These are phyloP conservation scores for Isatis tinctoria DNA, from an alignment of 345 rosid genomes.

Conservation along the genomic window DNA sequence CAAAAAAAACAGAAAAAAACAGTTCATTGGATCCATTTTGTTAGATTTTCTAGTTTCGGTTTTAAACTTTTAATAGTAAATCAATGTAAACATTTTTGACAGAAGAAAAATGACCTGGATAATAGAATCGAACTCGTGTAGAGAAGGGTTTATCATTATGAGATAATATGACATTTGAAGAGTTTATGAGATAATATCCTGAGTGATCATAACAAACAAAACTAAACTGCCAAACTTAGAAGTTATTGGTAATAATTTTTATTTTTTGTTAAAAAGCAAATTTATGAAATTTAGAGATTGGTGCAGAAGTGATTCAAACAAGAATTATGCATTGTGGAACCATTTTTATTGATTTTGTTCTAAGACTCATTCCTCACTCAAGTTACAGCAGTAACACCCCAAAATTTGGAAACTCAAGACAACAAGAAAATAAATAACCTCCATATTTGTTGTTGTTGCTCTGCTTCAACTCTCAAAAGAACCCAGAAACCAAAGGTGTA, in stretches of 20 bases:
- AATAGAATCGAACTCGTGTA: background rate
- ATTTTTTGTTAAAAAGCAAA: no score
- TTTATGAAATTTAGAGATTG: background rate
- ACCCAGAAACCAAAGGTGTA: background rate
- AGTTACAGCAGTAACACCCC: background rate
- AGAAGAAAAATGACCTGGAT: background rate
- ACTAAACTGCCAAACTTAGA: no score
- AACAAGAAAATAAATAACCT: background rate
- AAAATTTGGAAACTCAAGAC: background rate
- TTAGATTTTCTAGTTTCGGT: background rate
- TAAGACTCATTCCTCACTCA: background rate
- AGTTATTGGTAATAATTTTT: no score
- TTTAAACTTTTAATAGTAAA: background rate
- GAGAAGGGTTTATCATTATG: no score
- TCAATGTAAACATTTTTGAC: background rate
- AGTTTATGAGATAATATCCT: no score
- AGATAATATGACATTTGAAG: no score
- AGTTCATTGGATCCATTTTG: background rate
- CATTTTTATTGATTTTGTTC: background rate
- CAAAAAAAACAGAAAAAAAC: no score
- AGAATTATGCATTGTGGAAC: background rate
- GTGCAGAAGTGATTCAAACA: background rate
- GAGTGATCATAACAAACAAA: no score
- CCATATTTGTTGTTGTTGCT: background rate
- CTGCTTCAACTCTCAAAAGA: slow-evolving; percentile 6